Conservation (phyloP, 331 rosid species). For the Acacia concinna region DNA sequence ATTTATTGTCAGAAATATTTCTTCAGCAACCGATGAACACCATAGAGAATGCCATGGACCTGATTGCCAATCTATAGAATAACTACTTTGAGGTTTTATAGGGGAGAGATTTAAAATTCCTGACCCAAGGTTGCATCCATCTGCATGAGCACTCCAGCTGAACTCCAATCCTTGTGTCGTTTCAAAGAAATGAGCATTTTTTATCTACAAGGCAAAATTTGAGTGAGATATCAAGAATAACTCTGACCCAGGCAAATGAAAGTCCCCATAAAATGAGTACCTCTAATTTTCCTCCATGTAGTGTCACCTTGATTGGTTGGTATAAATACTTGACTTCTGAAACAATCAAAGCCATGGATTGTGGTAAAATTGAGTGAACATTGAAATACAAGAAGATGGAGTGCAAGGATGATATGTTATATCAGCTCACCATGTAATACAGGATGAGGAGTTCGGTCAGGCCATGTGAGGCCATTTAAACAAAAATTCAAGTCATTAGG, state of each 20-base stretch:
- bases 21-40: slow-evolving; percentile 61
- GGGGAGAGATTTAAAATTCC: slow-evolving; percentile 62
- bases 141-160: slow-evolving; percentile 77
- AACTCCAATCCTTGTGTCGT: slow-evolving; percentile 79
- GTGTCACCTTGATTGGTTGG: slow-evolving; percentile 83
- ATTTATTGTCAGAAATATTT: slow-evolving; percentile 57
- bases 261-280: slow-evolving; percentile 36
- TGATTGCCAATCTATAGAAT: slow-evolving; percentile 55
- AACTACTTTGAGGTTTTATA: slow-evolving; percentile 68
- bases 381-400: not conserved
- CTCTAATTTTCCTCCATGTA: slow-evolving; percentile 57
- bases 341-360: slow-evolving; percentile 30
- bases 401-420: slow-evolving; percentile 7
- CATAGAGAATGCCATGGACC: slow-evolving; percentile 79
- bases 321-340: slow-evolving; percentile 86
- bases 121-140: slow-evolving; percentile 68
- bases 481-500: slow-evolving; percentile 91
- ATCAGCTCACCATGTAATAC: slow-evolving; percentile 69
- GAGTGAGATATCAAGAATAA: slow-evolving; percentile 14
- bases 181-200: slow-evolving; percentile 68
- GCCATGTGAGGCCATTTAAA: slow-evolving; percentile 79
- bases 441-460: slow-evolving; percentile 96
- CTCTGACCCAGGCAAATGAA: slow-evolving; percentile 15
- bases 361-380: slow-evolving; percentile 7
- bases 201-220: slow-evolving; percentile 51